A percentile compares a stretch with the other conserved stretches of the same genome.
These are phyloP conservation scores for Colletotrichum chlorophyti DNA, from an alignment of 2,329 filamentous ascomycete genomes.

Conservation along the genomic window DNA sequence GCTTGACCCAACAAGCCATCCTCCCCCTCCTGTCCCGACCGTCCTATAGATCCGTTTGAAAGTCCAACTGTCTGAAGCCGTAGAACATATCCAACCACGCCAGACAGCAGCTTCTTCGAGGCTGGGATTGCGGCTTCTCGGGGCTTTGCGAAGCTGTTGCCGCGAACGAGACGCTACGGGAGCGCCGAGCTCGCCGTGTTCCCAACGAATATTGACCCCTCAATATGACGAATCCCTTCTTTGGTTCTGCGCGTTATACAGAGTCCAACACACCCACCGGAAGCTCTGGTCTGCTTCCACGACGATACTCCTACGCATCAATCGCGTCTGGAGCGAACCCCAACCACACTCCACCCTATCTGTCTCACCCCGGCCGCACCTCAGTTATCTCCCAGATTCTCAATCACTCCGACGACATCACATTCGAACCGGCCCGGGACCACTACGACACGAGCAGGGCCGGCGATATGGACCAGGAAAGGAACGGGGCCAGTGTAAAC, in stretches of 20 bases:
- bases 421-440: slow-evolving; percentile 41
- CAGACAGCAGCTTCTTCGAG: slow-evolving; percentile 1
- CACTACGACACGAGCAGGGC: slow-evolving; percentile 29
- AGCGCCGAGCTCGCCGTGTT: slow-evolving; percentile 20
- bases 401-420: slow-evolving; percentile 51
- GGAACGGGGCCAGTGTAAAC: slow-evolving; percentile 36
- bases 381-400: slow-evolving; percentile 62
- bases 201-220: slow-evolving; percentile 27
- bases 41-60: background rate
- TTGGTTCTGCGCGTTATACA: slow-evolving; percentile 40
- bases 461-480: slow-evolving; percentile 42
- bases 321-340: slow-evolving; percentile 45
- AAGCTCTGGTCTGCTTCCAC: slow-evolving; percentile 39
- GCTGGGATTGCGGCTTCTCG: slow-evolving; percentile 20
- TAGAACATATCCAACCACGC: background rate
- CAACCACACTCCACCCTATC: slow-evolving; percentile 43
- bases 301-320: slow-evolving; percentile 50
- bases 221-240: slow-evolving; percentile 53
- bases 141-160: slow-evolving; percentile 23
- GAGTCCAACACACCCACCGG: slow-evolving; percentile 37
- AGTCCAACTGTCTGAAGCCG: background rate
- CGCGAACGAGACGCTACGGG: slow-evolving; percentile 15
- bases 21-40: slow-evolving; percentile 1
- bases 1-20: slow-evolving; percentile 10
- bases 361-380: slow-evolving; percentile 43